These are phyloP conservation scores for Zalerion maritima DNA, from an alignment of 495 filamentous ascomycete species.

Conservation along the genomic window DNA sequence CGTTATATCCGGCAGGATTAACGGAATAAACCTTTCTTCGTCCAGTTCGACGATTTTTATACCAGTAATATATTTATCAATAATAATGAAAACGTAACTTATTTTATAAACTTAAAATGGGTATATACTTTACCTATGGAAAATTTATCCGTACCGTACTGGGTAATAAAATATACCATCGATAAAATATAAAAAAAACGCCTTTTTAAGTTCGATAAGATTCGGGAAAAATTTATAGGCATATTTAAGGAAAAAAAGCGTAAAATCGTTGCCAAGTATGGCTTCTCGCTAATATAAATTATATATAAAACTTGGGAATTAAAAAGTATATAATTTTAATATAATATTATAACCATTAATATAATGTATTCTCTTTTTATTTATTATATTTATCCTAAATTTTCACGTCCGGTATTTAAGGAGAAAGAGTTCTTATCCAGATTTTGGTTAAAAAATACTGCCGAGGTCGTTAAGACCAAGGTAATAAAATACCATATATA, in stretches of 20 bases:
- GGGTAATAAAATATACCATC: constrained; percentile 14
- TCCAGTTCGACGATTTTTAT: constrained; percentile 13
- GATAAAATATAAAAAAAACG: constrained; percentile 8
- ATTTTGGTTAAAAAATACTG: constrained; percentile 4
- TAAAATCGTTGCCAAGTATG: background rate
- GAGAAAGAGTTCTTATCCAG: constrained; percentile 9
- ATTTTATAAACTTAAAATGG: constrained; percentile 15
- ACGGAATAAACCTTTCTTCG: constrained; percentile 10
- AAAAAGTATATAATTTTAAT: constrained; percentile 12
- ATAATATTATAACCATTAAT: constrained; percentile 9
- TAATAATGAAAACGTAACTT: constrained; percentile 14
- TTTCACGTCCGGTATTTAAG: constrained; percentile 6
- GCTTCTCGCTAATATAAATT: constrained; percentile 3
- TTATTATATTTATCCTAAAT: constrained; percentile 12
- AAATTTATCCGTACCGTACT: constrained; percentile 15
- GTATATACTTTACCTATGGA: constrained; percentile 16
- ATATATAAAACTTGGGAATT: constrained; percentile 11
- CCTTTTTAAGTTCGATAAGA: constrained; percentile 5
- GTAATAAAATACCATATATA: no score
- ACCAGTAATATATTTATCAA: constrained; percentile 24
- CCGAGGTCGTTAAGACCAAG: no score
- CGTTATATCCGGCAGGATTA: constrained; percentile 10
- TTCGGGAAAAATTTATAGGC: constrained; percentile 8
- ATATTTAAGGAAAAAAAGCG: constrained; percentile 9
- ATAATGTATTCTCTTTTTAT: constrained; percentile 13